Conservation (phyloP, 306 rosid species). For the Dryas alaskensis region DNA sequence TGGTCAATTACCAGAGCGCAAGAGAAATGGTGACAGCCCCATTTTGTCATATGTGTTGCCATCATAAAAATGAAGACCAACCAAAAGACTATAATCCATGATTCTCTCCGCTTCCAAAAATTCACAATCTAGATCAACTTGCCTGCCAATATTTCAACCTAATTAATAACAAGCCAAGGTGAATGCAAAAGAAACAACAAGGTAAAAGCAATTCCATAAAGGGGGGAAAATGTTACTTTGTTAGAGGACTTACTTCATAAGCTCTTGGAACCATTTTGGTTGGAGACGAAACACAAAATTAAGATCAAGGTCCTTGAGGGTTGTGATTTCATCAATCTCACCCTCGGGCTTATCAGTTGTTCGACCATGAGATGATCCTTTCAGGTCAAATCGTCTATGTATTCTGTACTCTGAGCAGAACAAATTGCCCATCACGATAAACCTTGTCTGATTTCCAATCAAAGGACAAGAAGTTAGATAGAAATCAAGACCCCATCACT, state of each 20-base stretch:
- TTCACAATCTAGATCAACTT: conserved; percentile 82
- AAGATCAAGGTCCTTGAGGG: conserved; percentile 94
- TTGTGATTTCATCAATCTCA: conserved; percentile 96
- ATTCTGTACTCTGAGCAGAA: conserved; percentile 94
- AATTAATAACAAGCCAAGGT: conserved; percentile 23
- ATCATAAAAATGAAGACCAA: conserved; percentile 91
- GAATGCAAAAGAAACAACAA: neutral
- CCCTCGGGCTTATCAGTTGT: conserved; percentile 71
- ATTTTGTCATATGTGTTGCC: conserved; percentile 71
- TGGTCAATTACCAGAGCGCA: conserved; percentile 68
- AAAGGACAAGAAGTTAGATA: conserved; percentile 10
- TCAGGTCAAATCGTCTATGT: conserved; percentile 90
- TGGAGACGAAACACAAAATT: conserved; percentile 84
- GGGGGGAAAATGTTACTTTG: neutral
- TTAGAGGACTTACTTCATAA: conserved; percentile 57
- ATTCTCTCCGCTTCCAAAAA: conserved; percentile 91
- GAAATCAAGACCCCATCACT: neutral
- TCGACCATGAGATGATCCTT: conserved; percentile 95
- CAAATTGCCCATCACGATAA: conserved; percentile 98
- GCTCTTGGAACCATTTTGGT: conserved; percentile 57
- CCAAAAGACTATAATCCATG: conserved; percentile 96
- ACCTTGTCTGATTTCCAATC: conserved; percentile 66
- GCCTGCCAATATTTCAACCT: conserved; percentile 48
- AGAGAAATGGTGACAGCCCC: conserved; percentile 77
- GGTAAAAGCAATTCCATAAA: neutral